Percentiles rank a stretch among this genome's conserved stretches.
Evolutionary conservation across 768 basidiomycete genomes (phyloP).

Genomic region (Krasilnikovozyma curviuscula): DNA sequence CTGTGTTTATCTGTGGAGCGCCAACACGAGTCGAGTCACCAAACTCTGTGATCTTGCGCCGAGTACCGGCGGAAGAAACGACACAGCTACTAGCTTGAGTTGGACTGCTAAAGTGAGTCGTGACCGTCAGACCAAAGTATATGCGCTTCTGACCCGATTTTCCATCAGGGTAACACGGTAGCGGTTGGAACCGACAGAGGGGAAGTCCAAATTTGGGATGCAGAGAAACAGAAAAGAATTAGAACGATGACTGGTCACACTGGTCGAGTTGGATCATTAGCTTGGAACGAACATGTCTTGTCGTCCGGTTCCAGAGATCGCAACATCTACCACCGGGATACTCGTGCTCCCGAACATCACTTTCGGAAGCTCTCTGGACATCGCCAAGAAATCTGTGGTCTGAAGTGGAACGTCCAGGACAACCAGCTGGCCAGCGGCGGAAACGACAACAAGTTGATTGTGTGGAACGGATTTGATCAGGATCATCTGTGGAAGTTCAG

Average conservation of each 20-base stretch:
- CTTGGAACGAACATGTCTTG: constrained; percentile 77
- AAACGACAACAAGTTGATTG: constrained; percentile 96
- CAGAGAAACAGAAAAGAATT: constrained; percentile 47
- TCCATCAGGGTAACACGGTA: constrained; percentile 49
- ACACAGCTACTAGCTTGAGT: constrained; percentile 66
- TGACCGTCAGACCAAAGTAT: background rate
- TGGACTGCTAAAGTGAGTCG: constrained; percentile 62
- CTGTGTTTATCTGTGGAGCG: constrained; percentile 94
- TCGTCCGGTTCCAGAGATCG: constrained; percentile 83
- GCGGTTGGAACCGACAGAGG: constrained; percentile 87
- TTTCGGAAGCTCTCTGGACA: constrained; percentile 42
- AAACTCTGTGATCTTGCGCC: constrained; percentile 62
- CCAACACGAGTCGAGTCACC: constrained; percentile 75
- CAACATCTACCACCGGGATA: constrained; percentile 77
- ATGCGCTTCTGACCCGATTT: background rate
- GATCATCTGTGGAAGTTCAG: constrained; percentile 80
- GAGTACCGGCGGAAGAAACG: constrained; percentile 22
- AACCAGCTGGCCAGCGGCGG: constrained; percentile 72
- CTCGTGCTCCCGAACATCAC: constrained; percentile 46
- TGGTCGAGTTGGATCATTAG: constrained; percentile 78
- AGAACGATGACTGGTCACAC: constrained; percentile 74
- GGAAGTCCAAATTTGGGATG: constrained; percentile 82
- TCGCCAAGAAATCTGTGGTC: constrained; percentile 83
- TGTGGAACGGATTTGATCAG: constrained; percentile 66
- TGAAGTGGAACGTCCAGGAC: constrained; percentile 60